Conservation (phyloP, 305 asterid genomes). For the Rubia balearica region DNA sequence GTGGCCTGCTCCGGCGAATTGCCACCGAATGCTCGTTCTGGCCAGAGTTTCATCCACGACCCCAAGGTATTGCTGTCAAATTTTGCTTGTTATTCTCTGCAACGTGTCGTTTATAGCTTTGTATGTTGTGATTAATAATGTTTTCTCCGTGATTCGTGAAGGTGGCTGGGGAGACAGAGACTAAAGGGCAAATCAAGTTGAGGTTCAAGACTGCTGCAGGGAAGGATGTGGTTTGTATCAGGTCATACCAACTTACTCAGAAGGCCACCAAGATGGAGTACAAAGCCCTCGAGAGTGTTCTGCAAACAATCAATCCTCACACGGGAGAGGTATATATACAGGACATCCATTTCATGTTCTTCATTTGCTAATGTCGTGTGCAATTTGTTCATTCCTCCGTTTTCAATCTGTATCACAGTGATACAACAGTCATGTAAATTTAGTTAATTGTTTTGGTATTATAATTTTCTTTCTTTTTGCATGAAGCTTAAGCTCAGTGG, state of each 20-base stretch:
- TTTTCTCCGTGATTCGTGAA: constrained; percentile 21
- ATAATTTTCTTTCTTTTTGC: background rate
- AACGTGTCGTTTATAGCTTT: constrained; percentile 2
- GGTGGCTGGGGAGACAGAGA: constrained; percentile 99
- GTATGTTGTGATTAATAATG: constrained; percentile 3
- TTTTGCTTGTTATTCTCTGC: background rate
- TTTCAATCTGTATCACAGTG: background rate
- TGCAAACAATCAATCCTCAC: constrained; percentile 89
- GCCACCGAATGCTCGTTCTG: constrained; percentile 97
- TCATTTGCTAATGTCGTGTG: background rate
- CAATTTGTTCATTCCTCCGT: background rate
- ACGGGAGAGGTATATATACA: constrained; percentile 60
- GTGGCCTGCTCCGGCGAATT: constrained; percentile 92
- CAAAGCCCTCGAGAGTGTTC: constrained; percentile 94
- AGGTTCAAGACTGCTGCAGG: constrained; percentile 94
- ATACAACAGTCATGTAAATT: background rate
- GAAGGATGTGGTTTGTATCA: constrained; percentile 95
- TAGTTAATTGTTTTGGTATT: background rate
- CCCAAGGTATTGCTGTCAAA: constrained; percentile 57
- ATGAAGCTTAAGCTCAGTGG: constrained; percentile 1
- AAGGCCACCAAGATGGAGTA: constrained; percentile 96
- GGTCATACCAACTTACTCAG: constrained; percentile 95
- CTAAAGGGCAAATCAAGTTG: constrained; percentile 93
- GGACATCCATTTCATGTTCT: background rate
- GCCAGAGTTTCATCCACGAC: constrained; percentile 91